Evolutionary conservation across 2,329 filamentous ascomycete species (phyloP).

Genomic region (Trichoderma asperellum): DNA sequence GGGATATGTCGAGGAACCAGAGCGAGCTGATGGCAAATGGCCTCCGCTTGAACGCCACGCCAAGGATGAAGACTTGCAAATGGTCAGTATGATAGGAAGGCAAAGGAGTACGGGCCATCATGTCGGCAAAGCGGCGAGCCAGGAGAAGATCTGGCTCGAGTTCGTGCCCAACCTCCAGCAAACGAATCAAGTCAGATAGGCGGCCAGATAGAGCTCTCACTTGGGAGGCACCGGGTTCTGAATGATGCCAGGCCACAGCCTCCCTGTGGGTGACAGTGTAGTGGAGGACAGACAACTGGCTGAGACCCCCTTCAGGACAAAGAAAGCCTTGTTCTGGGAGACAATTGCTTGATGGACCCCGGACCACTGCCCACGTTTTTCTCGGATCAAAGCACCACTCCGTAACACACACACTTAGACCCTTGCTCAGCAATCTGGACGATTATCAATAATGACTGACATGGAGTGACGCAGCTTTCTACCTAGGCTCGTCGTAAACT

Average conservation of each 20-base stretch:
- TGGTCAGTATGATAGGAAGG: background rate
- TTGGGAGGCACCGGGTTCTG: background rate
- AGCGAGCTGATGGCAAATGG: conserved; percentile 19
- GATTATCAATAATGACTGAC: conserved; percentile 7
- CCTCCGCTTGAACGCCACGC: conserved; percentile 24
- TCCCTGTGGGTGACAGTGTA: conserved; percentile 11
- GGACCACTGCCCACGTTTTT: conserved; percentile 25
- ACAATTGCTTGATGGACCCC: conserved; percentile 2
- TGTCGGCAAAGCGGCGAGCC: background rate
- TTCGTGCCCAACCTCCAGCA: conserved; percentile 16
- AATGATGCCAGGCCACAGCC: background rate
- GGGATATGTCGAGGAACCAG: conserved; percentile 22
- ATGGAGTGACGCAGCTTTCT: conserved; percentile 12
- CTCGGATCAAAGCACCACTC: background rate
- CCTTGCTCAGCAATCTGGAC: conserved; percentile 11
- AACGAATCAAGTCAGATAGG: background rate
- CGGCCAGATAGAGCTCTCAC: background rate
- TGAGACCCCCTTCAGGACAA: background rate
- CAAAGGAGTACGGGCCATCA: background rate
- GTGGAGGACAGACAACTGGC: background rate
- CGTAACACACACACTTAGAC: conserved; percentile 6
- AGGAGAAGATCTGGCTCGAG: conserved; percentile 5
- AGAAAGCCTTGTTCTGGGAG: conserved; percentile 8
- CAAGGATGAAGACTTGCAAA: conserved; percentile 1
- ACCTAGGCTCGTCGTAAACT: conserved; percentile 11